Base-by-base conservation (phyloP, 192 early-diverging fungal species). In the Geranomyces variabilis region DNA sequence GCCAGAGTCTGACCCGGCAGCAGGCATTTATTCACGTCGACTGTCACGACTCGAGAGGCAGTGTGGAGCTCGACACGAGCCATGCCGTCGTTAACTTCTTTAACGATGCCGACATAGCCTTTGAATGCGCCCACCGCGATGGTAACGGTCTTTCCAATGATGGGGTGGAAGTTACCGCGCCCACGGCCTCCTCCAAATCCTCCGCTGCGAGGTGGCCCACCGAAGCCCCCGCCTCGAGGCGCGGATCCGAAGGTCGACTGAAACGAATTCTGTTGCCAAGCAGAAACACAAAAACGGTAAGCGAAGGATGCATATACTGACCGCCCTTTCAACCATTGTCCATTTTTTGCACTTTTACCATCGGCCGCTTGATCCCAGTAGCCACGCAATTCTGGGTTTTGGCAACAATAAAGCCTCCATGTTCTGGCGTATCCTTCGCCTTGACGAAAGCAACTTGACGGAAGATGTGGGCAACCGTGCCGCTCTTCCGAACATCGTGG, bases 61-160 rank as follows among this genome's bases (percentile, higher is more conserved):
- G 96, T 96, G 78, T 98, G 96, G 28, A 99, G 83, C 78, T 98
- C 95, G 6, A 99, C 91, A 28, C 96, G 87, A 8, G 90, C 93
- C 45, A 79, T 75, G 10, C 71, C 75, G 58, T 91, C 90, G 0
- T 85, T 83, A 0, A 90, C 84, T 43, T 96, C 95, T 73, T 96
- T 97, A 34, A 96, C 94, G 62, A 98, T 94, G 21, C 97, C 97
- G 21, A 96, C 79, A 76, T 96, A 99, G n/a, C 96, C 95, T 75
- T 99, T 99, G 84, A 92, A 93, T 15, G 93, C 91, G 12, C 97
- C 97, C 30, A 88, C 84, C 14, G 84, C 87, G 45, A 96, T 91
- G 31, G 88, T 89, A 12, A 97, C 95, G 0, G 92, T 94, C 69
- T 91, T 89, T 45, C 84, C 85, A 9, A 96, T 80, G 7, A 87